Conservation (phyloP, 495 filamentous ascomycete species). For the Podospora appendiculata region DNA sequence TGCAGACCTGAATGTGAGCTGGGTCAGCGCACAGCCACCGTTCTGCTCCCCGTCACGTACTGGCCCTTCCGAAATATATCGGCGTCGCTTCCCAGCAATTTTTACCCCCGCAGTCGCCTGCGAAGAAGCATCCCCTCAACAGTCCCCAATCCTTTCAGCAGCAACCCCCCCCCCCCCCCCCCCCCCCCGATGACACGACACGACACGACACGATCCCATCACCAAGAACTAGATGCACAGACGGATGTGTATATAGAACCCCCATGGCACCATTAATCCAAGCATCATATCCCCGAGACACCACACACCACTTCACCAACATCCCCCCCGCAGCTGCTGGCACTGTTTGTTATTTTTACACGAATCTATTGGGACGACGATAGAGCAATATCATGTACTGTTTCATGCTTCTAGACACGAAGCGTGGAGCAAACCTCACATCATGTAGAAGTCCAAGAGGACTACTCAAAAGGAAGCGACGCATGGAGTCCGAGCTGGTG, state of each 20-base stretch:
- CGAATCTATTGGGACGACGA: slow-evolving; percentile 14
- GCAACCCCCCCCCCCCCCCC: slow-evolving; percentile 9
- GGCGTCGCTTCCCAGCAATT: slow-evolving; percentile 3
- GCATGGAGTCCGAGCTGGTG: slow-evolving; percentile 7
- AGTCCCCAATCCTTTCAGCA: slow-evolving; percentile 9
- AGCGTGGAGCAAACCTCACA: slow-evolving; percentile 18
- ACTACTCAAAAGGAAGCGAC: slow-evolving; percentile 5
- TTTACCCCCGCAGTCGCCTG: slow-evolving; percentile 2
- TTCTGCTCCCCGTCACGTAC: slow-evolving; percentile 2
- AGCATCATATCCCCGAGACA: slow-evolving; percentile 19
- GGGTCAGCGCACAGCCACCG: slow-evolving; percentile 6
- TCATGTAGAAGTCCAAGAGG: slow-evolving; percentile 21
- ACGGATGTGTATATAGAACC: slow-evolving; percentile 25
- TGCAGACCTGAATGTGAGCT: slow-evolving; percentile 29
- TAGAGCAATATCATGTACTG: slow-evolving; percentile 26
- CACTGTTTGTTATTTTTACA: slow-evolving; percentile 13
- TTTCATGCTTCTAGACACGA: slow-evolving; percentile 17
- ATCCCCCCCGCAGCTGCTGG: slow-evolving; percentile 10
- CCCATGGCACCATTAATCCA: slow-evolving; percentile 13
- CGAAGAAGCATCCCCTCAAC: slow-evolving; percentile 8
- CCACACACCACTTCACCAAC: slow-evolving; percentile 17
- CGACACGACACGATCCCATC: slow-evolving; percentile 17
- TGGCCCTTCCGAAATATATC: slow-evolving; percentile 3
- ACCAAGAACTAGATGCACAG: slow-evolving; percentile 21
- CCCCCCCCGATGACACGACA: slow-evolving; percentile 14